Evolutionary conservation across 306 rosid species (phyloP), one percentile per base, ranked within the genome.

Genomic region (Mimosa pudica): DNA sequence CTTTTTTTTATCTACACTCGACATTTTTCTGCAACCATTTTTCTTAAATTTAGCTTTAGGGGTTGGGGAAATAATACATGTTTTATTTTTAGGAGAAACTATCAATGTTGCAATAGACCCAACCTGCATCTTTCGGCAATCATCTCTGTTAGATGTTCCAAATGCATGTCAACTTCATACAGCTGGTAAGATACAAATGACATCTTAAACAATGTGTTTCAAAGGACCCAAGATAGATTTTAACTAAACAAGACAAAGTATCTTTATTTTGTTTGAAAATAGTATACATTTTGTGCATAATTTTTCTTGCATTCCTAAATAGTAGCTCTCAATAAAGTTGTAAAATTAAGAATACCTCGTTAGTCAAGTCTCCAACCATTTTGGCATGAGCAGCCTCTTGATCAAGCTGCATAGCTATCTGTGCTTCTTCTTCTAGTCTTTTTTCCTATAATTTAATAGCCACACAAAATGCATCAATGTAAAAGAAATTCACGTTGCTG

Each of bases 61-160:
- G 48, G 70, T 33, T 24, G 30, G 30, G 30, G 30, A 24, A 24
- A 30, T 72, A 20, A 20, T 38, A 69, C 33, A 24, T 24, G 57
- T 55, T 55, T 57, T 18, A n/a, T 57, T 18, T 2, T 0, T 2
- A 1, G 4, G 5, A 57, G 5, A 57, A 8, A 57, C 32, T n/a
- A 10, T 10, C 42, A 18, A n/a, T 52, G 81, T 48, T 73, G 78
- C 24, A 35, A 68, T 70, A 74, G 74, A 80, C 55, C 90, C 66
- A 71, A 94, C 97, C 97, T 94, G 97, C 94, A 94, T 76, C 87
- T 87, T 76, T 78, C 88, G 72, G 93, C 92, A 79, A 88, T 94
- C 85, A 85, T 86, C 78, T 94, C 94, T 18, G 92, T 87, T 16
- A 94, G 89, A 66, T 89, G 95, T 84, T 94, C 97, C 81, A 94